Base-by-base conservation (phyloP, 2,329 filamentous ascomycete species). In the Alternaria postmessia region DNA sequence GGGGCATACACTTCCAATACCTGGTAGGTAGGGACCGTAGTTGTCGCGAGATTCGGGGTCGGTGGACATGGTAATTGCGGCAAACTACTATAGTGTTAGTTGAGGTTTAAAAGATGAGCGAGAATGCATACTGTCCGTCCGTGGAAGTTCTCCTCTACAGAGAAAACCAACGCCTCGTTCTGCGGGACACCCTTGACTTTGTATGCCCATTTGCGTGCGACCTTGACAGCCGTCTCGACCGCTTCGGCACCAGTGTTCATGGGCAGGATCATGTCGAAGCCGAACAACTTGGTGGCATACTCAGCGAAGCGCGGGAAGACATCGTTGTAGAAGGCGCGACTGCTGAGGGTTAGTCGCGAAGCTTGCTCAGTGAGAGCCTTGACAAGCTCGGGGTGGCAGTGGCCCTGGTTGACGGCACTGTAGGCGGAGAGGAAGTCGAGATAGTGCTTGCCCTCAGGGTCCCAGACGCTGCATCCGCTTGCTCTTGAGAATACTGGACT, bases 191-290 rank as follows among this genome's bases (percentile, higher is more conserved):
- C 89, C 86, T 98, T 97, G 77, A 92, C 89, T 83, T 97, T 97
- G 86, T 97, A 97, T 5, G 93, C 94, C 94, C 94, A 98, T 82
- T 98, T 98, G 68, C 94, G 87, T 60, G 94, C 94, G 81, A 98
- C 89, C 86, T 98, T 98, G 82, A 98, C 89, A 12, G 91, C 94
- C 0, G 94, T 97, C 85, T 98, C 94, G 36, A 97, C 93, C 8
- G 94, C 94, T 82, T 98, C 94, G 22, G 94, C 94, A 60, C 94
- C 94, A 2, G 94, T 98, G 84, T 97, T 97, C 94, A 98, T 97
- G 67, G 94, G 94, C 79, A 98, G 82, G 34, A 97, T 93, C 94
- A 97, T 97, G 80, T 98, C 94, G 78, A 96, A 98, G 63, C 93
- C 93, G 78, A 97, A 97, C 77, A 92, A 89, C 68, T 88, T 82